A percentile compares a stretch with the other conserved stretches of the same genome.
phyloP scores from a whole-genome alignment of 2,329 filamentous ascomycete genomes.

The Ilyonectria sp. region DNA sequence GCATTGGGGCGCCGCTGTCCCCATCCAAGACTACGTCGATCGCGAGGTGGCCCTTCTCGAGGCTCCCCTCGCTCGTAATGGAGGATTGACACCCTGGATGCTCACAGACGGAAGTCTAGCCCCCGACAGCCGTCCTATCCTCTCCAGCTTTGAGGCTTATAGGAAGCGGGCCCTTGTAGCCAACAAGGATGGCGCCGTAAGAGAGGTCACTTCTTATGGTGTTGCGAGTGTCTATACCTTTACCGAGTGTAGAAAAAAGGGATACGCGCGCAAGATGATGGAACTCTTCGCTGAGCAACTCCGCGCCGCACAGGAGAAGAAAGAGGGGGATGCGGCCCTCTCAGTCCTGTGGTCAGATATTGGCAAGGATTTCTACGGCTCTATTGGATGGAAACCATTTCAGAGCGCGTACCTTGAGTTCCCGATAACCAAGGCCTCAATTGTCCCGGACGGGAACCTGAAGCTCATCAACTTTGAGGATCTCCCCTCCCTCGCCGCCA shows the following conservation, averaged over 20 bases:
- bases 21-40: slow-evolving; percentile 68
- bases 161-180: slow-evolving; percentile 71
- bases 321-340: slow-evolving; percentile 66
- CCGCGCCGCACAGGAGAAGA: slow-evolving; percentile 42
- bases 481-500: slow-evolving; percentile 72
- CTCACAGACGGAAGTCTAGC: slow-evolving; percentile 64
- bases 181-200: slow-evolving; percentile 50
- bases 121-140: slow-evolving; percentile 65
- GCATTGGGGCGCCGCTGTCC: slow-evolving; percentile 73
- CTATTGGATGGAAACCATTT: slow-evolving; percentile 83
- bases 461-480: slow-evolving; percentile 71
- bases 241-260: slow-evolving; percentile 75
- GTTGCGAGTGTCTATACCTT: slow-evolving; percentile 86
- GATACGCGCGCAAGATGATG: slow-evolving; percentile 86
- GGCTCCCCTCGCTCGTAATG: slow-evolving; percentile 70
- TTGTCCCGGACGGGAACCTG: slow-evolving; percentile 47
- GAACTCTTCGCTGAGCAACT: slow-evolving; percentile 70
- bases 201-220: slow-evolving; percentile 77
- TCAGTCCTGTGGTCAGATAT: slow-evolving; percentile 91
- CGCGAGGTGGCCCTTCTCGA: slow-evolving; percentile 72
- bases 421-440: slow-evolving; percentile 49
- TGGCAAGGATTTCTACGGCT: slow-evolving; percentile 85
- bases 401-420: slow-evolving; percentile 81
- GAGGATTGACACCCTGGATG: slow-evolving; percentile 76
- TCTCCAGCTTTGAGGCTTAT: slow-evolving; percentile 76